These are phyloP conservation scores for Pyrrhoderma lamaoense DNA, from an alignment of 1,284 basidiomycete species.

Conservation along the genomic window DNA sequence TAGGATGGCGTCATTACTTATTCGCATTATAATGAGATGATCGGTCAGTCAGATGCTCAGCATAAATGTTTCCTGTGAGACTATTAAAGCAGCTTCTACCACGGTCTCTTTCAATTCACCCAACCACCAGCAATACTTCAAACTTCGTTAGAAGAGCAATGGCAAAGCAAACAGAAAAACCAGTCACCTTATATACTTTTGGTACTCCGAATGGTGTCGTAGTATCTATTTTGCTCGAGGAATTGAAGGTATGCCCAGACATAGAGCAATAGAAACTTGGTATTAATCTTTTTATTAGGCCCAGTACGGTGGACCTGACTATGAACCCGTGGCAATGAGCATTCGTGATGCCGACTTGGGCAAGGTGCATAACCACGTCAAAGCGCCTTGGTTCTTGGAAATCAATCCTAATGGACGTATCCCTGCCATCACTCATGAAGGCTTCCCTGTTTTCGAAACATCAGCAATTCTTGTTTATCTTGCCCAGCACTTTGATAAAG, in stretches of 20 bases:
- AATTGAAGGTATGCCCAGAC: slow-evolving; percentile 26
- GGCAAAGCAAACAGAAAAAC: background rate
- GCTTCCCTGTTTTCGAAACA: slow-evolving; percentile 48
- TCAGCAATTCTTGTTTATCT: slow-evolving; percentile 50
- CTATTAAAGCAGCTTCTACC: too few species aligned
- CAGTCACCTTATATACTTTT: slow-evolving; percentile 9
- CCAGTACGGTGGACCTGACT: slow-evolving; percentile 35
- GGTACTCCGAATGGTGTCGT: slow-evolving; percentile 13
- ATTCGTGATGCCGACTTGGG: slow-evolving; percentile 24
- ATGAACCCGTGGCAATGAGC: slow-evolving; percentile 31
- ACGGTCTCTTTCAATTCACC: too few species aligned
- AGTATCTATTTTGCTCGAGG: slow-evolving; percentile 37
- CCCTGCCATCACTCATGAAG: slow-evolving; percentile 39
- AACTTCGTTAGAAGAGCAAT: background rate
- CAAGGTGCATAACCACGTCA: slow-evolving; percentile 38
- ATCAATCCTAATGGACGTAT: slow-evolving; percentile 60
- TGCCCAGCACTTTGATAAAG: slow-evolving; percentile 40
- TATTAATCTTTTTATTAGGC: slow-evolving; percentile 24
- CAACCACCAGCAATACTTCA: too few species aligned
- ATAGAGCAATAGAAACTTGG: slow-evolving; percentile 16
- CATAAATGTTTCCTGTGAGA: too few species aligned
- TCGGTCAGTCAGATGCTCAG: too few species aligned
- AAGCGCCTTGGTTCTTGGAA: slow-evolving; percentile 46
- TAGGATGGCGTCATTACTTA: too few species aligned
- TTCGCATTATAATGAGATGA: too few species aligned